Evolutionary conservation across 208 protist genomes (phyloP).

Genomic region (Crithidia expoeki): DNA sequence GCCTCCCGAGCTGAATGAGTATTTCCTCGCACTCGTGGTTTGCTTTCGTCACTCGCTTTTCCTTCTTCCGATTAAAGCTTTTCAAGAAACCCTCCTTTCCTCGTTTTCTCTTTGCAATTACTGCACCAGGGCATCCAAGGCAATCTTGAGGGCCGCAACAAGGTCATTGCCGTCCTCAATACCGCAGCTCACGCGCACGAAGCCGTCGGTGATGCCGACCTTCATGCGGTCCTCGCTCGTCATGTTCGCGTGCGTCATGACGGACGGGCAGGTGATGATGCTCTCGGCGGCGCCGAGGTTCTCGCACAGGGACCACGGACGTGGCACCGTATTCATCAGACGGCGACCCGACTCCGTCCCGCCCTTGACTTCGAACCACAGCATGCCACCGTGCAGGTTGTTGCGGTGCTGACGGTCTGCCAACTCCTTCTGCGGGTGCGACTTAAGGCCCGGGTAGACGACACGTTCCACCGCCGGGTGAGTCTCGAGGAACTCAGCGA

Average conservation of each 20-base stretch:
- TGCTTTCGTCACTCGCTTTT: no score
- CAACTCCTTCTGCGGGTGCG: slow-evolving; percentile 94
- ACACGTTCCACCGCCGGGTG: slow-evolving; percentile 89
- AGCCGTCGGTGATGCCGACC: slow-evolving; percentile 94
- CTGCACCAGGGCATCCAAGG: slow-evolving; percentile 76
- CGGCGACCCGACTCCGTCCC: slow-evolving; percentile 67
- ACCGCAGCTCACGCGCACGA: slow-evolving; percentile 94
- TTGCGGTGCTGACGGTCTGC: slow-evolving; percentile 92
- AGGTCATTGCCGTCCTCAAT: slow-evolving; percentile 95
- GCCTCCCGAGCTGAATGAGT: no score
- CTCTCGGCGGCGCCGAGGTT: slow-evolving; percentile 95
- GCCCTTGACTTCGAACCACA: slow-evolving; percentile 93
- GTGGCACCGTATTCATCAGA: slow-evolving; percentile 85
- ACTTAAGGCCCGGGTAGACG: slow-evolving; percentile 92
- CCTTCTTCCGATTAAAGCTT: slow-evolving; percentile 11
- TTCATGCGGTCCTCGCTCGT: slow-evolving; percentile 90
- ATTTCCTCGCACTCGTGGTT: no score
- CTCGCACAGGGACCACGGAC: slow-evolving; percentile 92
- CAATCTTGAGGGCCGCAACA: slow-evolving; percentile 85
- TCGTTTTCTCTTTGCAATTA: slow-evolving; percentile 2
- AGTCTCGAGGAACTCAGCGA: slow-evolving; percentile 88
- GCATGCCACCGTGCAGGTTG: slow-evolving; percentile 86
- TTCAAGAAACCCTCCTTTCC: background rate
- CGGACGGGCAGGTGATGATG: slow-evolving; percentile 94
- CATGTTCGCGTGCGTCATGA: slow-evolving; percentile 98